phyloP scores from a whole-genome alignment of 768 basidiomycete species.

The Leccinum subgranulosum region DNA sequence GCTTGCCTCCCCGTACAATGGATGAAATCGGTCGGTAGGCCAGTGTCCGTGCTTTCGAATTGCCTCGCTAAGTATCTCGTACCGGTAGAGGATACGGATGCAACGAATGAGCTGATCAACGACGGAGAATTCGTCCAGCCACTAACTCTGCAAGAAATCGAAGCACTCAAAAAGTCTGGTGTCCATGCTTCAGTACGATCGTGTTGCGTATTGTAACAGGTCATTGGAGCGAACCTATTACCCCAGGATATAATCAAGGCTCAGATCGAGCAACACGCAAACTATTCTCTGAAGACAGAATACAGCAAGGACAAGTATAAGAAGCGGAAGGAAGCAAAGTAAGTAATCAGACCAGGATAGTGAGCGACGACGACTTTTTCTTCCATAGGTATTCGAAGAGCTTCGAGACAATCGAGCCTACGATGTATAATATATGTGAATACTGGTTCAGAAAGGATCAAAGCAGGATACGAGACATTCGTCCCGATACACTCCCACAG shows the following conservation, averaged over 20 bases:
- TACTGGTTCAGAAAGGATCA: constrained; percentile 90
- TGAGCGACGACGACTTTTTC: not conserved
- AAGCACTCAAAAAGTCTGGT: constrained; percentile 77
- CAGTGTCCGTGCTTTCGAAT: not conserved
- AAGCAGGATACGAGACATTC: constrained; percentile 74
- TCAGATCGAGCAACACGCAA: constrained; percentile 91
- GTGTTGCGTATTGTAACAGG: constrained; percentile 1
- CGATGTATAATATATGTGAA: constrained; percentile 80
- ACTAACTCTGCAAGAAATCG: constrained; percentile 80
- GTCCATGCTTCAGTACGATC: constrained; percentile 66
- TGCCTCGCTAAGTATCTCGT: not conserved
- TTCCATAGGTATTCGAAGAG: constrained; percentile 73
- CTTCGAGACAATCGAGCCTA: constrained; percentile 86
- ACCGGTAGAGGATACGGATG: constrained; percentile 85
- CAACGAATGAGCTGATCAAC: constrained; percentile 94
- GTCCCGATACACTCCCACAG: constrained; percentile 86
- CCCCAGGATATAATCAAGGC: constrained; percentile 88
- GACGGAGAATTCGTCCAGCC: constrained; percentile 84
- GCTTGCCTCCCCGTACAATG: constrained; percentile 58
- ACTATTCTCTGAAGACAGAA: constrained; percentile 92
- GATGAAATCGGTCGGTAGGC: constrained; percentile 70
- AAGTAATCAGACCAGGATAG: constrained; percentile 22
- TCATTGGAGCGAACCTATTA: constrained; percentile 10
- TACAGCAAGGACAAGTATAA: constrained; percentile 99
- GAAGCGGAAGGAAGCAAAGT: constrained; percentile 97